phyloP scores from a whole-genome alignment of 2,329 filamentous ascomycete genomes.

The Arthroderma uncinatum region DNA sequence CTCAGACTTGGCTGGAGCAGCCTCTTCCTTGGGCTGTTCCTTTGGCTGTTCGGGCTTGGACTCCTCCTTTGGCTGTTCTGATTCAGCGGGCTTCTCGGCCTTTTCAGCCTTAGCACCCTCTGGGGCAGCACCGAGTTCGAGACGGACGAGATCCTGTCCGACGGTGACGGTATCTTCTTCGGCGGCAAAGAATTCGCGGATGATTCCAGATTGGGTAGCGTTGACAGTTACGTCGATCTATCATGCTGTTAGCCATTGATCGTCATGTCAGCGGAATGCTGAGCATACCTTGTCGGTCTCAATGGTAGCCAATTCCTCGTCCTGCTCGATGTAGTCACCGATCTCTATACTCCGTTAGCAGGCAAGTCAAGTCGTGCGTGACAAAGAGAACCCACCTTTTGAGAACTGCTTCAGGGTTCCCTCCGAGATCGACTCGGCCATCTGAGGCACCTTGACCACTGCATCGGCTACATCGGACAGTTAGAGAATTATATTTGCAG shows the following conservation, averaged over 20 bases:
- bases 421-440: slow-evolving; percentile 98
- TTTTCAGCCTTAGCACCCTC: slow-evolving; percentile 24
- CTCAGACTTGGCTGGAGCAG: slow-evolving; percentile 9
- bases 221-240: slow-evolving; percentile 96
- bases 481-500: neutral
- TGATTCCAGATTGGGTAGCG: slow-evolving; percentile 76
- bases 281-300: slow-evolving; percentile 84
- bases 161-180: slow-evolving; percentile 95
- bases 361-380: slow-evolving; percentile 5
- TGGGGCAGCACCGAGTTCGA: slow-evolving; percentile 65
- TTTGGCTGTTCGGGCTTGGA: neutral
- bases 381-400: slow-evolving; percentile 47
- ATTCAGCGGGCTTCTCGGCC: slow-evolving; percentile 1
- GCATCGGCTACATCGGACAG: slow-evolving; percentile 50
- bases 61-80: slow-evolving; percentile 2
- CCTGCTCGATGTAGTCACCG: slow-evolving; percentile 85
- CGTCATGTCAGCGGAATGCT: neutral
- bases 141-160: slow-evolving; percentile 76
- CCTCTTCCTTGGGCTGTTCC: slow-evolving; percentile 23
- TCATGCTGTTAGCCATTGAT: slow-evolving; percentile 3
- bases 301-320: slow-evolving; percentile 97
- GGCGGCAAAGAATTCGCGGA: slow-evolving; percentile 81
- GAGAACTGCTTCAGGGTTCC: slow-evolving; percentile 92
- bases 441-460: slow-evolving; percentile 85
- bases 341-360: slow-evolving; percentile 43